These are phyloP conservation scores for Begonia loranthoides DNA, from an alignment of 306 rosid species.

Conservation along the genomic window DNA sequence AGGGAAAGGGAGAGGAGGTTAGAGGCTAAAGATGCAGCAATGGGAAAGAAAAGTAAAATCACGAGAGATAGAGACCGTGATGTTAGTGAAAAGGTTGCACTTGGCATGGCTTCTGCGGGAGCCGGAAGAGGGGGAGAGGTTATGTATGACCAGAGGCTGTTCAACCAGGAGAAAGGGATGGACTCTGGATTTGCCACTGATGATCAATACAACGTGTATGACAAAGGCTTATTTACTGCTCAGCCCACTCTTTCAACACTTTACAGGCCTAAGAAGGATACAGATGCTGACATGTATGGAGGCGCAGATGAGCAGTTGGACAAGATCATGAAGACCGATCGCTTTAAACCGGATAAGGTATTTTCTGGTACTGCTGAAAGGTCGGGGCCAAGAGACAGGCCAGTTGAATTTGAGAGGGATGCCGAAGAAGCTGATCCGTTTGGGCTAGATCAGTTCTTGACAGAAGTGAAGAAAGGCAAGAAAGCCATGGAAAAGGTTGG, in stretches of 20 bases:
- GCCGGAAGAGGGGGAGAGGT: slow-evolving; percentile 60
- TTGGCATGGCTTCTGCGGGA: slow-evolving; percentile 75
- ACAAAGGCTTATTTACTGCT: slow-evolving; percentile 65
- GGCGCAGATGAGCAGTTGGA: slow-evolving; percentile 89
- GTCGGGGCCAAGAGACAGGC: slow-evolving; percentile 62
- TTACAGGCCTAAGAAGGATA: slow-evolving; percentile 81
- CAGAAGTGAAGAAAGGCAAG: slow-evolving; percentile 70
- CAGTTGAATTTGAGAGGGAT: slow-evolving; percentile 72
- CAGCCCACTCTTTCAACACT: slow-evolving; percentile 79
- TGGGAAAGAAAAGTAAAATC: slow-evolving; percentile 91
- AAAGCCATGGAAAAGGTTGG: slow-evolving; percentile 73
- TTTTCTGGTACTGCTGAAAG: slow-evolving; percentile 65
- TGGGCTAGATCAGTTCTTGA: slow-evolving; percentile 83
- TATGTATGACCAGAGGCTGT: slow-evolving; percentile 83
- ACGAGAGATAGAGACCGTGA: slow-evolving; percentile 93
- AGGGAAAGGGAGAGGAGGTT: slow-evolving; percentile 91
- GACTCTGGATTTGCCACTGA: slow-evolving; percentile 79
- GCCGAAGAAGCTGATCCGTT: slow-evolving; percentile 86
- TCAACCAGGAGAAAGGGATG: slow-evolving; percentile 91
- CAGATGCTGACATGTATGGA: slow-evolving; percentile 58
- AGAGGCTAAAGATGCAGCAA: slow-evolving; percentile 82
- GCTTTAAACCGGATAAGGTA: slow-evolving; percentile 73
- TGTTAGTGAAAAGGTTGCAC: slow-evolving; percentile 91
- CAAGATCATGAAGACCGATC: slow-evolving; percentile 82
- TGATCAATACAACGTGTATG: slow-evolving; percentile 90